These are phyloP conservation scores for Limonium bicolor DNA, from an alignment of 148 eudicot species.

Conservation along the genomic window DNA sequence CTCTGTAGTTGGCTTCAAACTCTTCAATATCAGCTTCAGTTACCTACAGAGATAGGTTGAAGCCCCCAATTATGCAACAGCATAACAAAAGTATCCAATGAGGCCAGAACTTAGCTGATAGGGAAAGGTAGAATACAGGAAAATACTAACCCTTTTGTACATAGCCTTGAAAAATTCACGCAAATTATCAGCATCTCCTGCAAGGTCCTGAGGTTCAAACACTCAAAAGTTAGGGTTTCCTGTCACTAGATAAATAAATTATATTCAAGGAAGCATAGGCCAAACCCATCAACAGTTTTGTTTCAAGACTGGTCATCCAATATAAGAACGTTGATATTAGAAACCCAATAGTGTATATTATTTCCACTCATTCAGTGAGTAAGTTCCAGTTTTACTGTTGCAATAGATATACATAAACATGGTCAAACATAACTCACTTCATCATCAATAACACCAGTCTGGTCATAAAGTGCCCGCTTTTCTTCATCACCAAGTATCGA, in stretches of 20 bases:
- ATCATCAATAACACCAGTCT: constrained; percentile 93
- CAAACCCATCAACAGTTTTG: too few relatives aligned
- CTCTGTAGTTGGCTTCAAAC: constrained; percentile 93
- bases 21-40: constrained; percentile 92
- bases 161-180: constrained; percentile 57
- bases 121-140: background rate
- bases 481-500: constrained; percentile 92
- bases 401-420: too few relatives aligned
- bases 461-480: constrained; percentile 82
- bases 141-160: constrained; percentile 55
- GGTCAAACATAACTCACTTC: constrained; percentile 56
- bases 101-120: background rate
- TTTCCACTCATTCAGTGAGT: too few relatives aligned
- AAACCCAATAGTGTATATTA: too few relatives aligned
- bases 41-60: constrained; percentile 27
- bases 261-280: too few relatives aligned
- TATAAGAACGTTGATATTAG: too few relatives aligned
- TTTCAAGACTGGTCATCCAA: too few relatives aligned
- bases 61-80: too few relatives aligned
- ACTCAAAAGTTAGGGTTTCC: too few relatives aligned
- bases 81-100: background rate
- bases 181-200: constrained; percentile 64
- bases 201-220: constrained; percentile 52
- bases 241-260: too few relatives aligned
- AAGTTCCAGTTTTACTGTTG: too few relatives aligned